Evolutionary conservation across 2,329 filamentous ascomycete species (phyloP).

Genomic region (Teratosphaeria destructans): DNA sequence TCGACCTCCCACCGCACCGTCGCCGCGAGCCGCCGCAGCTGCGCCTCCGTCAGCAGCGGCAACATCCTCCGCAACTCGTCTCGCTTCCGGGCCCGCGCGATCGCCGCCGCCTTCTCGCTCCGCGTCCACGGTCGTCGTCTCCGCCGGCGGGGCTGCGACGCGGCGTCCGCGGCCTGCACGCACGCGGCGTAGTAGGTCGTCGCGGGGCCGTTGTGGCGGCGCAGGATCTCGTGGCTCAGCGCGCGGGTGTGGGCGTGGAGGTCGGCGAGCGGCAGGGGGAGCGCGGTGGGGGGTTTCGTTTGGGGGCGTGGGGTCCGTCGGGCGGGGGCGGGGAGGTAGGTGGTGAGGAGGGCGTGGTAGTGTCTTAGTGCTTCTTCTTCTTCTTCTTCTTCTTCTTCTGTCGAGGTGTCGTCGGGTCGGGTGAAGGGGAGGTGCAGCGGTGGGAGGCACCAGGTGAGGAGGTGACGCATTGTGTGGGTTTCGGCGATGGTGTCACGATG

Average conservation of each 20-base stretch:
- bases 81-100: background rate
- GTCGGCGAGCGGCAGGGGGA: background rate
- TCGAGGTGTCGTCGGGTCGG: too few species aligned
- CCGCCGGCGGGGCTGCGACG: background rate
- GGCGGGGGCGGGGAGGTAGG: too few species aligned
- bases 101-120: background rate
- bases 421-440: too few species aligned
- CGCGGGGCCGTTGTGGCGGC: background rate
- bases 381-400: background rate
- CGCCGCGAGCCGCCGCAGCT: background rate
- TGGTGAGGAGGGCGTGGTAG: background rate
- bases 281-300: too few species aligned
- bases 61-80: background rate
- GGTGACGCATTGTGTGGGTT: too few species aligned
- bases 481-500: too few species aligned
- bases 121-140: background rate
- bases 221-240: background rate
- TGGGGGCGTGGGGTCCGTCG: background rate
- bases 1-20: background rate
- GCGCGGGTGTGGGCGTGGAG: background rate
- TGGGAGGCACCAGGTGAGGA: too few species aligned
- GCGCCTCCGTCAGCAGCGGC: background rate
- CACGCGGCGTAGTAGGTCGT: background rate
- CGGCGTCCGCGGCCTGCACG: background rate
- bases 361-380: background rate